Evolutionary conservation across 495 filamentous ascomycete species (phyloP).

Genomic region (Chaetomium fimeti): DNA sequence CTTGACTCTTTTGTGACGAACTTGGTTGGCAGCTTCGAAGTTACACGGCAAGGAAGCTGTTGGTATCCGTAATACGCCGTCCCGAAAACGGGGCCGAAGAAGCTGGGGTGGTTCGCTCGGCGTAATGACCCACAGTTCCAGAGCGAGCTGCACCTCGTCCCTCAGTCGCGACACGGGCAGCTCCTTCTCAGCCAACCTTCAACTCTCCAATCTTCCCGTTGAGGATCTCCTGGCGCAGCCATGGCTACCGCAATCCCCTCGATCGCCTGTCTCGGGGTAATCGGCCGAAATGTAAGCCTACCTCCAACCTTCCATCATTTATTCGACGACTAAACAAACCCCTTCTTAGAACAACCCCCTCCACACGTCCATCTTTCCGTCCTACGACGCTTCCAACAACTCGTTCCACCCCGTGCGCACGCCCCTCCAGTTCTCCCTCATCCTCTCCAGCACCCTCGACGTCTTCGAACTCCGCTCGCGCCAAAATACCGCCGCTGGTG

Average conservation of each 20-base stretch:
- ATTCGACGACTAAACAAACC: neutral
- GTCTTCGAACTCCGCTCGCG: constrained; percentile 80
- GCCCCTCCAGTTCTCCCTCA: constrained; percentile 82
- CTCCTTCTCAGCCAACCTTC: neutral
- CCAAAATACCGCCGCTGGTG: constrained; percentile 59
- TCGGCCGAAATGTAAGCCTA: constrained; percentile 73
- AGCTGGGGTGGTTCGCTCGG: too few species aligned
- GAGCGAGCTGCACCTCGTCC: too few species aligned
- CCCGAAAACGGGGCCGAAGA: too few species aligned
- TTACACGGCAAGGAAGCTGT: too few species aligned
- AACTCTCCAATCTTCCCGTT: neutral
- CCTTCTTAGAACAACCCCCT: constrained; percentile 83
- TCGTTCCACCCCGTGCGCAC: constrained; percentile 51
- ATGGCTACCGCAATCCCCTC: constrained; percentile 59
- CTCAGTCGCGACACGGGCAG: neutral
- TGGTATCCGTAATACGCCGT: too few species aligned
- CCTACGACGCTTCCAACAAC: constrained; percentile 51
- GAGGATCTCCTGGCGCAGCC: constrained; percentile 2
- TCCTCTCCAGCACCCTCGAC: constrained; percentile 87
- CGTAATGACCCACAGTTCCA: too few species aligned
- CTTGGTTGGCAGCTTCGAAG: too few species aligned
- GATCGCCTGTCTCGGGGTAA: constrained; percentile 89
- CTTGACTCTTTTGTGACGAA: too few species aligned
- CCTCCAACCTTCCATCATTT: neutral
- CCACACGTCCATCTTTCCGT: constrained; percentile 86